Base-by-base conservation (phyloP, 2,329 filamentous ascomycete species). In the Aspergillus japonicus region DNA sequence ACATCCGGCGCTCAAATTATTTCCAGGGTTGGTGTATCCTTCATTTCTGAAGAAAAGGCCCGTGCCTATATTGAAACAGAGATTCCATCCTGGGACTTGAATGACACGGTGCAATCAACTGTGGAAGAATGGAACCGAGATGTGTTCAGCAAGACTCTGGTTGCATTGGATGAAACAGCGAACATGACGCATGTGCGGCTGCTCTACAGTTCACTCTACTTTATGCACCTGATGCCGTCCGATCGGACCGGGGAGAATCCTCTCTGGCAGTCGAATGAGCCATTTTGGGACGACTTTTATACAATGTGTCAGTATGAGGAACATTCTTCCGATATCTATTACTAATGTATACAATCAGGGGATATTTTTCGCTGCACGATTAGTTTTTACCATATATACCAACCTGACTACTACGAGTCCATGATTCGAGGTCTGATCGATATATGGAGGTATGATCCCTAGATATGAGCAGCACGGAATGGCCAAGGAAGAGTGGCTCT, bases 181-280 rank as follows among this genome's bases (percentile, higher is more conserved):
- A 73, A 72, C 26, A 57, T 66, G 48, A 71, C 70, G 11, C 60
- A 70, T 33, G 65, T 73, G n/a, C 63, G 69, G 48, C 52, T 73
- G 33, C 58, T 72, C 4, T 73, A 73, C 33, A 73, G 70, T 47
- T 73, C 71, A 10, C 62, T 73, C 5, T 90, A 90, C 67, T 87
- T 88, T 62, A 87, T 88, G 80, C 84, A 86, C 57, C 72, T 90
- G 8, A 82, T 90, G 61, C 88, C 88, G 0, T 88, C 87, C 0
- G 89, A 91, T 69, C 84, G 87, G 60, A 89, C 87, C 0, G 87
- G 87, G 0, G 89, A 91, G 69, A 91, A 90, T 62, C 87, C 88
- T 0, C 73, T 82, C 0, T 91, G 88, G 88, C 70, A 78, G 0
- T 87, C 85, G 0, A 68, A 69, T 0, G 88, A 90, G 71, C 87